Evolutionary conservation across 2,329 filamentous ascomycete species (phyloP), one percentile per base, ranked within the genome.

Genomic region (Harringtonia lauricola): DNA sequence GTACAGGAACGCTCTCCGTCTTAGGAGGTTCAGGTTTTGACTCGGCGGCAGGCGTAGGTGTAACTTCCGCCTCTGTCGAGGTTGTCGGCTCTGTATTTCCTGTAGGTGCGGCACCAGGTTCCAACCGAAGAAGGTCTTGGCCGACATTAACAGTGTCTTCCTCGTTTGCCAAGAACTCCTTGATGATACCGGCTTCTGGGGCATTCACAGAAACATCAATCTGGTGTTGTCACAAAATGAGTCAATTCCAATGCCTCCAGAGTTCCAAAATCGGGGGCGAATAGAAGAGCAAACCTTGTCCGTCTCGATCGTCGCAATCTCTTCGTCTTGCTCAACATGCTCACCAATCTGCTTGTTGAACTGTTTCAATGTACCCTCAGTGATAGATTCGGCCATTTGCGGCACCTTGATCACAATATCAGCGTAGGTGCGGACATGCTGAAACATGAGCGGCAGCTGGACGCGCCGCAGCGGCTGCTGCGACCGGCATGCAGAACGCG

Each of bases 341-440:
- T 98, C 92, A 57, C 92, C 92, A 55, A 95, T 71, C 67, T 90
- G 64, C 63, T 96, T 96, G 57, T 79, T 83, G 72, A 89, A 96
- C 61, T 95, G 88, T 69, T 95, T 95, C 58, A 98, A 64, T 19
- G 92, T 98, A 49, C 92, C 92, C 66, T 98, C 92, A 36, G 87
- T 94, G 63, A 98, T 96, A 40, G 92, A 96, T 66, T 98, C 92
- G 51, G 92, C 92, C 92, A 98, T 96, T 61, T 92, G 79, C 29
- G 92, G 92, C 53, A 96, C 92, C 68, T 96, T 90, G 64, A 98
- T 80, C 51, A 90, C 68, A 54, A 78, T 82, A 59, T 94, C 87
- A 61, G 89, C 89, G 58, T 81, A 81, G 52, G 56, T 71, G 52
- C 77, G 74, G 42, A 76, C 68, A 56, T 79, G 75, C 57, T 67